Percentiles rank a stretch among this genome's conserved stretches.
phyloP scores from a whole-genome alignment of 257 asterid genomes.

The Rauvolfia tetraphylla region DNA sequence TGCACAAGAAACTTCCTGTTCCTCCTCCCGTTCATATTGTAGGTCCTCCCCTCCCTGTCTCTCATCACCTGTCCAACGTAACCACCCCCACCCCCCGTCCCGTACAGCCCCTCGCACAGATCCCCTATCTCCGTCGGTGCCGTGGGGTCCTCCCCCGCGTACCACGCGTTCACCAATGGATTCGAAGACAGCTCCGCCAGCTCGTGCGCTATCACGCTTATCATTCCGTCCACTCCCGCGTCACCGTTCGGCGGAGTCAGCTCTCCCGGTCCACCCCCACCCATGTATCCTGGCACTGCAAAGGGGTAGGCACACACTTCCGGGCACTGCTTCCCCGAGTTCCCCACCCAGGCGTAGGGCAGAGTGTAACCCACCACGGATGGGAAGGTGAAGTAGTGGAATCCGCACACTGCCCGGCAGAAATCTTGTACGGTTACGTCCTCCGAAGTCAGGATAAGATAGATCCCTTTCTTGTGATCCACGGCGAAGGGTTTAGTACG shows the following conservation, averaged over 20 bases:
- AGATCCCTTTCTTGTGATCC: conserved; percentile 79
- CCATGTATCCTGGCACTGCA: conserved; percentile 81
- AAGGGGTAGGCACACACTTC: conserved; percentile 94
- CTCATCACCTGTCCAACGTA: conserved; percentile 68
- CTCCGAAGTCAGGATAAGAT: conserved; percentile 67
- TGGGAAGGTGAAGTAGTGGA: conserved; percentile 90
- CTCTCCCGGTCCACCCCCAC: conserved; percentile 55
- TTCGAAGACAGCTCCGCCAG: conserved; percentile 88
- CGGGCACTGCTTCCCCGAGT: conserved; percentile 84
- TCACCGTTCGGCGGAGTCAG: conserved; percentile 71
- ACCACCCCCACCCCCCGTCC: conserved; percentile 93
- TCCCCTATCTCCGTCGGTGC: conserved; percentile 94
- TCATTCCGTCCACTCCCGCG: conserved; percentile 82
- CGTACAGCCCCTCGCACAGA: conserved; percentile 88
- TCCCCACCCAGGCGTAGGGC: conserved; percentile 93
- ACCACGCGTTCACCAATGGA: conserved; percentile 97
- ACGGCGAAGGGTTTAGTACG: conserved; percentile 66
- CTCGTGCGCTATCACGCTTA: conserved; percentile 88
- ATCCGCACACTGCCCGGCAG: conserved; percentile 93
- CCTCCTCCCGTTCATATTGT: conserved; percentile 66
- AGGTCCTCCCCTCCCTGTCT: conserved; percentile 58
- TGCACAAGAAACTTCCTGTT: conserved; percentile 74
- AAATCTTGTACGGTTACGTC: conserved; percentile 88
- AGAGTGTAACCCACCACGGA: conserved; percentile 75
- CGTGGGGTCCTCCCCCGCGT: conserved; percentile 92